Percentiles rank a stretch among this genome's conserved stretches.
phyloP scores from a whole-genome alignment of 225 moss, liverwort and hornwort genomes.

The Rhytidiadelphus loreus region DNA sequence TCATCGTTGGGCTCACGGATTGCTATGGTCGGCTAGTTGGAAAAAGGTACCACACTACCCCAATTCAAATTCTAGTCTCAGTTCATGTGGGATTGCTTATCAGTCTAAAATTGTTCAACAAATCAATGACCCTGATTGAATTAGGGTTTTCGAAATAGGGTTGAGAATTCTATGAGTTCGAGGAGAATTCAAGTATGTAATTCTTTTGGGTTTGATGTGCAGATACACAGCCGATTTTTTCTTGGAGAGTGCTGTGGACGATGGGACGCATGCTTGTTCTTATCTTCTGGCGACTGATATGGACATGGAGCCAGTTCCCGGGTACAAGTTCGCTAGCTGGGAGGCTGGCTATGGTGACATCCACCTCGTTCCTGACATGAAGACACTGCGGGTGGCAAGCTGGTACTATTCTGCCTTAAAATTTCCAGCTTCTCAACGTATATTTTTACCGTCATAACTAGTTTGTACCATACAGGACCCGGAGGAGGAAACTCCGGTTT shows the following conservation, averaged over 20 bases:
- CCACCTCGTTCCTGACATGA: slow-evolving; percentile 83
- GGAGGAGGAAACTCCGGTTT: not conserved
- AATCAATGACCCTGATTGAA: not conserved
- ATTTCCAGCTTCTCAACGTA: not conserved
- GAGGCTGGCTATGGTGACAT: slow-evolving; percentile 97
- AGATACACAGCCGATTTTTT: slow-evolving; percentile 77
- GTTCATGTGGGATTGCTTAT: not conserved
- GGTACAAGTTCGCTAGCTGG: slow-evolving; percentile 92
- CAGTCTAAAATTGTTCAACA: not conserved
- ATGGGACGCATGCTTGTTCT: slow-evolving; percentile 92
- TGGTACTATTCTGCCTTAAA: slow-evolving; percentile 34
- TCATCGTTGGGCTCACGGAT: slow-evolving; percentile 82
- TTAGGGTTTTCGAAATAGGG: not conserved
- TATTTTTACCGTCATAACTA: not conserved
- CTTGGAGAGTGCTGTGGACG: slow-evolving; percentile 74
- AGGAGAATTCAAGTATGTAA: not conserved
- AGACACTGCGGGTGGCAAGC: slow-evolving; percentile 74
- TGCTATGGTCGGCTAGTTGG: slow-evolving; percentile 94
- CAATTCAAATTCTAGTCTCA: not conserved
- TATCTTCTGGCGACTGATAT: slow-evolving; percentile 93
- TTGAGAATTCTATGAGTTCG: not conserved
- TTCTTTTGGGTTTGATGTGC: not conserved
- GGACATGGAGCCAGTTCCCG: slow-evolving; percentile 96
- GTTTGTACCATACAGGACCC: not conserved
- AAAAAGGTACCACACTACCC: slow-evolving; percentile 30